Evolutionary conservation across 2,329 filamentous ascomycete species (phyloP), one percentile per base, ranked within the genome.

Genomic region (Clonostachys rhizophaga): DNA sequence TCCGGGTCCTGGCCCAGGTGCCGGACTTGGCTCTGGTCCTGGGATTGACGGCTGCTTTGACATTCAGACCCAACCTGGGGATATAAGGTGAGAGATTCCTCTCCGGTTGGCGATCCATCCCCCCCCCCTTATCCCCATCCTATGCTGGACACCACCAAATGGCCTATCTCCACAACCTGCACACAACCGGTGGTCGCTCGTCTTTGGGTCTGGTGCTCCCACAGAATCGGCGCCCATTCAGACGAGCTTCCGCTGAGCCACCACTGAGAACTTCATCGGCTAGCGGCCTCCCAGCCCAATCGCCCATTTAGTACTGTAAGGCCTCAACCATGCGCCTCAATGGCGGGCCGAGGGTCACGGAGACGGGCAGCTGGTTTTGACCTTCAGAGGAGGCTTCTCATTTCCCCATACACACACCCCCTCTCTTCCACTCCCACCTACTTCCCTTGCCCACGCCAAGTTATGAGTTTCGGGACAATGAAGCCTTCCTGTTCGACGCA

Each of bases 41-140:
- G 74, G 72, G 62, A 67, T 79, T 61, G 75, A 78, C 56, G 80
- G 78, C 59, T 69, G 79, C 59, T 74, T 76, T 46, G 69, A 20
- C 14, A 17, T 79, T 56, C 70, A 69, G 47, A 63, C 70, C 45
- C 68, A 71, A 55, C 60, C 68, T 34, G 64, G 60, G 71, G 76
- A 80, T 60, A 76, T 79, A 68, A 76, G 77, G 77, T 80, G 63
- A 61, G 77, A 30, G 24, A 30, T 75, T 42, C 48, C 48, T 30
- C 48, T 57, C 30, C 47, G 48, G 53, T 60, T 58, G 50, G 47
- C 46, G 49, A 50, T 46, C 37, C 13, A 14, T 34, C 17, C 24
- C 9, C 24, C 24, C 24, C 24, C 24, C 9, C 10, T 30, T 30
- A 8, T 30, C 24, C 24, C 24, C 24, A 30, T 30, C 24, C 24